Conservation (phyloP, 306 rosid species). For the Rosa persica region DNA sequence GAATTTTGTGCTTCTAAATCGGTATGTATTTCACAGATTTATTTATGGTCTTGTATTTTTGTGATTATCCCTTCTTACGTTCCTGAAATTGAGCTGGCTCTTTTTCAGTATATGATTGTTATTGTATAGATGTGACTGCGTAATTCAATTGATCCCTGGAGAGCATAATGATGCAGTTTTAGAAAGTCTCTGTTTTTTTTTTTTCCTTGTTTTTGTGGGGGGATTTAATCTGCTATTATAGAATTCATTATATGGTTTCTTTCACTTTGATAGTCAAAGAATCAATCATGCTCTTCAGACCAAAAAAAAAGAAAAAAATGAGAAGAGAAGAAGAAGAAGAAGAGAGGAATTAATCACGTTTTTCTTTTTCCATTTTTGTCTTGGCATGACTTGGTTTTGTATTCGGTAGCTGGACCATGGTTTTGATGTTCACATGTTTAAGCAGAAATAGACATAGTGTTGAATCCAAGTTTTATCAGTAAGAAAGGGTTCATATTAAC, state of each 20-base stretch:
- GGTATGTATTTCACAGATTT: slow-evolving; percentile 24
- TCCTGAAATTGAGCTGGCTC: neutral
- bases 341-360: neutral
- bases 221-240: neutral
- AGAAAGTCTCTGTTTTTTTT: neutral
- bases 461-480: neutral
- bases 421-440: neutral
- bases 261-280: neutral
- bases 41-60: neutral
- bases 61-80: neutral
- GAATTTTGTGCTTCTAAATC: slow-evolving; percentile 44
- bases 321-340: neutral
- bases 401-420: neutral
- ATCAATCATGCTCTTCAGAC: neutral
- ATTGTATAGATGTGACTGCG: neutral
- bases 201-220: neutral
- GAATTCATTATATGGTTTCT: neutral
- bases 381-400: neutral
- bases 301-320: neutral
- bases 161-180: neutral
- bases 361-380: neutral
- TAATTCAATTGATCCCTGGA: neutral
- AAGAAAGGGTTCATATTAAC: neutral
- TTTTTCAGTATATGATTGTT: neutral
- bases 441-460: neutral